A percentile compares a stretch with the other conserved stretches of the same genome.
Evolutionary conservation across 768 basidiomycete species (phyloP).

Genomic region (Russula olivacea): DNA sequence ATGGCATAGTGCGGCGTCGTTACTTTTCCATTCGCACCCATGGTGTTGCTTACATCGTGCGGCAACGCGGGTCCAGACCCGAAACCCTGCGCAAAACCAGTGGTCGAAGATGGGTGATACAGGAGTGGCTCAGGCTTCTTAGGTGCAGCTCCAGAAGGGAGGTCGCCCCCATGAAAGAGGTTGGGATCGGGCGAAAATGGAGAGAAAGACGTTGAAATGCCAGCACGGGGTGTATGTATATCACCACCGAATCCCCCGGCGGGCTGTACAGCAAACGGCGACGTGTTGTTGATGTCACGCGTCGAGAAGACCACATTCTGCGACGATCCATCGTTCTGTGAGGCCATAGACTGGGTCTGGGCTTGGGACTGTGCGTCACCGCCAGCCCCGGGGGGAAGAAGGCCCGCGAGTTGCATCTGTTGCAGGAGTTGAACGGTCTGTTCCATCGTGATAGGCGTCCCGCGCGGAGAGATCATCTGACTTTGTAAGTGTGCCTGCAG

Average conservation of each 20-base stretch:
- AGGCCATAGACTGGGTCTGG: conserved; percentile 26
- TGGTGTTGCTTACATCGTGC: conserved; percentile 10
- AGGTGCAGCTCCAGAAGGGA: conserved; percentile 35
- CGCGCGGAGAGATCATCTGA: conserved; percentile 24
- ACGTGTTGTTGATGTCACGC: conserved; percentile 15
- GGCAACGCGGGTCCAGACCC: conserved; percentile 38
- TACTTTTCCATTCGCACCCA: conserved; percentile 43
- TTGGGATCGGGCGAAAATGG: conserved; percentile 79
- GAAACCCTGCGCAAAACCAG: conserved; percentile 28
- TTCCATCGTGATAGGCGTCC: conserved; percentile 45
- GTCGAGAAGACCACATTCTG: conserved; percentile 20
- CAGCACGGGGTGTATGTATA: conserved; percentile 18
- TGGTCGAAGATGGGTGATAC: conserved; percentile 34
- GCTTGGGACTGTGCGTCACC: conserved; percentile 25
- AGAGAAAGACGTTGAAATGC: conserved; percentile 42
- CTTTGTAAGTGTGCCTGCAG: conserved; percentile 44
- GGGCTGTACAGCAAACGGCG: conserved; percentile 18
- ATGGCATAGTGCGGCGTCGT: conserved; percentile 35
- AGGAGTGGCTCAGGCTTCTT: conserved; percentile 40
- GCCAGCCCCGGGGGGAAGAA: conserved; percentile 28
- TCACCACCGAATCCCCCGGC: conserved; percentile 17
- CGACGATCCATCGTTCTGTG: conserved; percentile 18
- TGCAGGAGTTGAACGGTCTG: conserved; percentile 59
- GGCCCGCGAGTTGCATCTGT: conserved; percentile 44
- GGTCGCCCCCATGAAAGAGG: conserved; percentile 34